Evolutionary conservation across 805 yeast genomes (phyloP).

Genomic region (Cyberlindnera mycetangii): DNA sequence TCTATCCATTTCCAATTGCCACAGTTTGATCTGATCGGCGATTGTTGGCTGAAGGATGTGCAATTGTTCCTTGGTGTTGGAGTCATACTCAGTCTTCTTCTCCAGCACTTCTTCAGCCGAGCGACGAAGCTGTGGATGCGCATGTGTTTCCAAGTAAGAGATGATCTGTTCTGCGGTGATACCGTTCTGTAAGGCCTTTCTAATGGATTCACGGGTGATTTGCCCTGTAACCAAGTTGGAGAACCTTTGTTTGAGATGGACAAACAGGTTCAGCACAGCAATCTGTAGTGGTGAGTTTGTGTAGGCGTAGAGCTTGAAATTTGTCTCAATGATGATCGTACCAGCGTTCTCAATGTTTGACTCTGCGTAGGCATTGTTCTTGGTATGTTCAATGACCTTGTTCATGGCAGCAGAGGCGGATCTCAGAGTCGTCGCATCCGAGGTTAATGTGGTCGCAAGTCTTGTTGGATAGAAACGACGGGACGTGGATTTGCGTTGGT

Average conservation of each 20-base stretch:
- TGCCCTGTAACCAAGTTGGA: slow-evolving; percentile 92
- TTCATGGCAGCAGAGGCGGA: slow-evolving; percentile 76
- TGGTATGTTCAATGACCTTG: slow-evolving; percentile 48
- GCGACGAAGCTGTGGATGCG: slow-evolving; percentile 86
- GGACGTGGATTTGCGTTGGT: slow-evolving; percentile 56
- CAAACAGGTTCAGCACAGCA: slow-evolving; percentile 86
- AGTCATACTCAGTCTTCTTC: slow-evolving; percentile 60
- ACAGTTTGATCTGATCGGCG: slow-evolving; percentile 90
- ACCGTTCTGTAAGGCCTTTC: slow-evolving; percentile 81
- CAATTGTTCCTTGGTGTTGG: slow-evolving; percentile 46
- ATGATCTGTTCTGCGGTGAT: slow-evolving; percentile 95
- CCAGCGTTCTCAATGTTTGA: slow-evolving; percentile 43
- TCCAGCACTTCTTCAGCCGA: slow-evolving; percentile 66
- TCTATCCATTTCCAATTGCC: slow-evolving; percentile 96
- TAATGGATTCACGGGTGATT: slow-evolving; percentile 85
- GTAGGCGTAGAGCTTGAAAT: slow-evolving; percentile 89
- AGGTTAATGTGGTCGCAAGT: slow-evolving; percentile 83
- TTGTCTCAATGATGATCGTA: slow-evolving; percentile 85
- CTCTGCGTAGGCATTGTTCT: slow-evolving; percentile 18
- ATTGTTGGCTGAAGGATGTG: slow-evolving; percentile 89
- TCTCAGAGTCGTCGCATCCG: slow-evolving; percentile 70
- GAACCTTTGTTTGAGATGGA: slow-evolving; percentile 79
- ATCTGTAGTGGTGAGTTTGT: slow-evolving; percentile 93
- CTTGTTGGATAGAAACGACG: slow-evolving; percentile 85
- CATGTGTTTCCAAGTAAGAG: slow-evolving; percentile 83